Base-by-base conservation (phyloP, 805 yeast species). In the Starmera caribaea region DNA sequence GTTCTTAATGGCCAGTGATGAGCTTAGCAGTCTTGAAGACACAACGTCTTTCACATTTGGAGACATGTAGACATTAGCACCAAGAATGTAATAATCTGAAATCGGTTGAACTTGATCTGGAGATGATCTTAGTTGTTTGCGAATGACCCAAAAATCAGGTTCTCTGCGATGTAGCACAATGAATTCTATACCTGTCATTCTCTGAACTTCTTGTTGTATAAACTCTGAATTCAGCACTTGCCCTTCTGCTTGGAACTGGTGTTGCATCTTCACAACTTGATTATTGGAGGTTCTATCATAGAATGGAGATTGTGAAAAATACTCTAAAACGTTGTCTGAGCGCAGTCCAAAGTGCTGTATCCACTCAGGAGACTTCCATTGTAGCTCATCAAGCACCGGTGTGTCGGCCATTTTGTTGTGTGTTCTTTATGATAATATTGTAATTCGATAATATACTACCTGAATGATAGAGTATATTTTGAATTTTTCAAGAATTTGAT, bases 301-400 rank as follows among this genome's bases (percentile, higher is more conserved):
- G 62, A 90, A 94, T 2, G 99, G 98, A 3, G 96, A 85, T 50
- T 86, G 85, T 4, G 96, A 69, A 54, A 92, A 89, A 61, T 92
- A 92, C 43, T 92, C 97, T 16, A 92, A 70, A 1, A 92, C 96
- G 55, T 89, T 92, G 39, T 80, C 95, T 0, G 95, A 83, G 35
- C 88, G 71, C 17, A 92, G 72, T 0, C 96, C 97, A 57, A 79
- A 79, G 39, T 80, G 74, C 56, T 88, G 95, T 46, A 92, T 87
- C 94, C 96, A 92, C 59, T 92, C 98, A 1, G 98, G 97, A 4
- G 92, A 81, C 48, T 89, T 76, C 98, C 98, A 92, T 58, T 89
- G 97, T 33, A 92, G 71, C 53, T 90, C 97, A 55, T 89, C 97
- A 24, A 89, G 66, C 27, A 68, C 67, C 37, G 69, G 49, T 5